Evolutionary conservation across 2,329 filamentous ascomycete species (phyloP).

Genomic region (Verticillium isaacii): DNA sequence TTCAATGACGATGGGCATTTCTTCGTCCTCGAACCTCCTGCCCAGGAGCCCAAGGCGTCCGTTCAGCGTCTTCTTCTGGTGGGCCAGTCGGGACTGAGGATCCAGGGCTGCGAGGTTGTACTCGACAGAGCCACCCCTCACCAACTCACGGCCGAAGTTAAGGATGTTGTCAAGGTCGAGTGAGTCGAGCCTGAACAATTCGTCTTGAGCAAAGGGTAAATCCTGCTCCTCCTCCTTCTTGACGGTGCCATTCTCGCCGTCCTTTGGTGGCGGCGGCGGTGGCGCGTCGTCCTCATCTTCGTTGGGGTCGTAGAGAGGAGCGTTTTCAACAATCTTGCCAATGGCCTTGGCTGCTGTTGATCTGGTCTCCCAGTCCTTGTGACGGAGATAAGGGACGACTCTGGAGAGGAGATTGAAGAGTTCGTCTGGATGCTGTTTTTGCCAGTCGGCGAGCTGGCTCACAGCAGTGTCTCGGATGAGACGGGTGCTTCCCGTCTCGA

Average conservation of each 20-base stretch:
- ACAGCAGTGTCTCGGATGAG: slow-evolving; percentile 96
- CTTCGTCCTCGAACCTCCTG: slow-evolving; percentile 78
- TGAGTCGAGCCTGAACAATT: slow-evolving; percentile 65
- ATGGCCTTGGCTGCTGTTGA: slow-evolving; percentile 91
- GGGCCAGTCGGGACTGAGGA: slow-evolving; percentile 71
- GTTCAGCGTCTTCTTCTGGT: slow-evolving; percentile 84
- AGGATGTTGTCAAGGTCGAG: slow-evolving; percentile 78
- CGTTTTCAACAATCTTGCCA: slow-evolving; percentile 88
- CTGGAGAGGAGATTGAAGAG: slow-evolving; percentile 90
- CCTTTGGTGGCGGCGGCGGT: slow-evolving; percentile 17
- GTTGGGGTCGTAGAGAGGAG: slow-evolving; percentile 84
- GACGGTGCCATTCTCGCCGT: slow-evolving; percentile 36
- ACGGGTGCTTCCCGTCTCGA: slow-evolving; percentile 95
- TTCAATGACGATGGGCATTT: slow-evolving; percentile 55
- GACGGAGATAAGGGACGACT: slow-evolving; percentile 90
- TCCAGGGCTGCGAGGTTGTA: slow-evolving; percentile 78
- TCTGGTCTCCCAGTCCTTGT: slow-evolving; percentile 95
- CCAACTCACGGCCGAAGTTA: slow-evolving; percentile 75
- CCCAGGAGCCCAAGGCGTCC: slow-evolving; percentile 81
- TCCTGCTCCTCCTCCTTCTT: slow-evolving; percentile 61
- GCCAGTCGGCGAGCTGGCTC: slow-evolving; percentile 93
- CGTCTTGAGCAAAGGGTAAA: slow-evolving; percentile 41
- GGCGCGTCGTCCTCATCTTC: slow-evolving; percentile 51
- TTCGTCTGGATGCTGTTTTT: slow-evolving; percentile 97
- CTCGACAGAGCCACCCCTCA: slow-evolving; percentile 83